Conservation (phyloP, 2,329 filamentous ascomycete genomes). For the Penicillium sp. region DNA sequence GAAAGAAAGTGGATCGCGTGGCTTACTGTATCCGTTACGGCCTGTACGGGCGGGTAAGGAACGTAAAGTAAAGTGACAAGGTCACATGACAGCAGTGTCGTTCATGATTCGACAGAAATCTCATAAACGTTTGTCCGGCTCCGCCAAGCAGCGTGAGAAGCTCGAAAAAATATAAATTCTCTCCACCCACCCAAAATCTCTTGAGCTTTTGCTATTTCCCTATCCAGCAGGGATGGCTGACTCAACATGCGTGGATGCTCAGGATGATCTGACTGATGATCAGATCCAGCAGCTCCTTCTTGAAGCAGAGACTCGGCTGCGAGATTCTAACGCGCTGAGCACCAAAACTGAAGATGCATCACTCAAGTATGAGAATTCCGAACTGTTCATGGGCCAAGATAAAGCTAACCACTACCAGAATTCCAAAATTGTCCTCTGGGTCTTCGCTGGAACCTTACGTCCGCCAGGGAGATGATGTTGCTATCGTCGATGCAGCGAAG, state of each 20-base stretch:
- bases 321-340: constrained; percentile 26
- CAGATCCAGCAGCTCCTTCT: constrained; percentile 61
- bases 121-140: constrained; percentile 20
- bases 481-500: constrained; percentile 51
- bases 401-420: constrained; percentile 28
- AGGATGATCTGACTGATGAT: constrained; percentile 56
- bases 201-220: constrained; percentile 8
- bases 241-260: constrained; percentile 15
- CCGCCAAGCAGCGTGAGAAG: constrained; percentile 20
- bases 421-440: constrained; percentile 51
- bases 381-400: not conserved
- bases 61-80: no score
- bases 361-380: constrained; percentile 7
- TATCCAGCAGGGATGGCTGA: constrained; percentile 21
- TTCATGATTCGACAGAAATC: constrained; percentile 12
- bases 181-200: constrained; percentile 1
- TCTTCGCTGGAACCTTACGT: constrained; percentile 53
- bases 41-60: no score
- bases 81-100: constrained; percentile 5
- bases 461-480: constrained; percentile 50
- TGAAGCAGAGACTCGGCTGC: constrained; percentile 59
- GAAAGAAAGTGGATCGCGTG: no score
- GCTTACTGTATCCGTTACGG: no score
- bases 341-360: constrained; percentile 16
- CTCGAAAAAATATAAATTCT: constrained; percentile 21